A percentile compares a stretch with the other conserved stretches of the same genome.
Conservation (phyloP, 169 alveolate species). For the Plasmodium inui region DNA sequence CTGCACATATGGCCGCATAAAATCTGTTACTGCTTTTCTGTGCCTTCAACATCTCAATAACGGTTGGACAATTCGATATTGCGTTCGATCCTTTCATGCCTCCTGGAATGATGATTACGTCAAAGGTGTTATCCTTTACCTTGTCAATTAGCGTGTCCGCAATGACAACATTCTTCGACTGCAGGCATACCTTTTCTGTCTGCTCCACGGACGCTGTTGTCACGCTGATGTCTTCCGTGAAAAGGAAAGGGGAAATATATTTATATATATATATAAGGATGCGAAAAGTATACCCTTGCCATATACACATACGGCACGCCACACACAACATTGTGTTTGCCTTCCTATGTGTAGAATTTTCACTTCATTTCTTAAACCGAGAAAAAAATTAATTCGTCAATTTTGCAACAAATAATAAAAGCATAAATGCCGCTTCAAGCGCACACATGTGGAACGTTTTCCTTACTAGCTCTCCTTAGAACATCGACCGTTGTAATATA, state of each 20-base stretch:
- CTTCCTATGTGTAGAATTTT: not conserved
- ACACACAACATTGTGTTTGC: not conserved
- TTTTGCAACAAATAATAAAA: not conserved
- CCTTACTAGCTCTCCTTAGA: slow-evolving; percentile 82
- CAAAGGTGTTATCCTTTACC: slow-evolving; percentile 77
- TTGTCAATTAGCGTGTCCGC: slow-evolving; percentile 80
- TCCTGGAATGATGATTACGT: slow-evolving; percentile 84
- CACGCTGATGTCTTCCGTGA: slow-evolving; percentile 74
- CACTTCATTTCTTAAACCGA: not conserved
- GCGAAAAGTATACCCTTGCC: not conserved
- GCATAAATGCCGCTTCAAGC: not conserved
- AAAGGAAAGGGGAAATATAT: slow-evolving; percentile 50
- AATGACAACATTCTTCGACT: slow-evolving; percentile 52
- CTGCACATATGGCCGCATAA: slow-evolving; percentile 88
- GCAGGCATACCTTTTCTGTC: slow-evolving; percentile 53
- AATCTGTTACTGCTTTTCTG: slow-evolving; percentile 79
- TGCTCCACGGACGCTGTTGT: slow-evolving; percentile 69
- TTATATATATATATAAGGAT: not conserved
- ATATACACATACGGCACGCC: not conserved
- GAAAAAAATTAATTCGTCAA: not conserved
- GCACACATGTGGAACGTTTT: slow-evolving; percentile 49
- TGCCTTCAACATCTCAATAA: slow-evolving; percentile 77
- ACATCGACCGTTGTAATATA: slow-evolving; percentile 84
- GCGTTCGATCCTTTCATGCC: slow-evolving; percentile 84
- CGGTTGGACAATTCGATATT: slow-evolving; percentile 24